A percentile compares a stretch with the other conserved stretches of the same genome.
Conservation (phyloP, 371 early-diverging fungal species). For the Mortierella sp. region DNA sequence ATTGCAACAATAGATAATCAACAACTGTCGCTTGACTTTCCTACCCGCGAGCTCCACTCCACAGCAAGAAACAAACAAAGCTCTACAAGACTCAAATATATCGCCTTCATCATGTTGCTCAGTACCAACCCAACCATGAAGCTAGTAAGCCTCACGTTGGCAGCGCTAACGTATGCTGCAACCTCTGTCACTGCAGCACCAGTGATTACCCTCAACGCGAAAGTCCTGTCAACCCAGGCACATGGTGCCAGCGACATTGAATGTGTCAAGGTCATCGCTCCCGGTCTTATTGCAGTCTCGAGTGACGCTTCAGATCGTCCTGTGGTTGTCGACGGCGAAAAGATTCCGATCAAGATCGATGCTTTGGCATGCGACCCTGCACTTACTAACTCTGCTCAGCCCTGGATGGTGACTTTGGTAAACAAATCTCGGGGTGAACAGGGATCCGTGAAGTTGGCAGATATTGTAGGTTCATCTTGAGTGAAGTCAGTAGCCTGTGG, state of each 20-base stretch:
- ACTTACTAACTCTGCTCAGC: neutral
- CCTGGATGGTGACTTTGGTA: neutral
- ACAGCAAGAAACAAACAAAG: neutral
- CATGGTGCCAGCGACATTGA: neutral
- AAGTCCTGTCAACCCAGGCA: neutral
- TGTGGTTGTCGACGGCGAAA: neutral
- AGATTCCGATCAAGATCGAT: neutral
- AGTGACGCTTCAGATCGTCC: neutral
- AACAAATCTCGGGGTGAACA: neutral
- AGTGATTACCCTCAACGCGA: neutral
- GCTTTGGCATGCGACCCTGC: conserved; percentile 6
- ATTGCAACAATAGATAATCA: too few species aligned
- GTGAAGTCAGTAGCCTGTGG: neutral
- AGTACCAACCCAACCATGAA: neutral
- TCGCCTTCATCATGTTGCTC: neutral
- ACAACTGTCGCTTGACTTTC: too few species aligned
- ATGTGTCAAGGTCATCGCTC: neutral
- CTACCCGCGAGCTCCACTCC: neutral
- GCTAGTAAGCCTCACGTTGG: neutral
- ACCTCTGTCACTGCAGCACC: conserved; percentile 3
- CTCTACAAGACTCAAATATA: neutral
- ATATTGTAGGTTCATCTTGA: neutral
- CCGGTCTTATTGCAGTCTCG: neutral
- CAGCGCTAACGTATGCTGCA: neutral
- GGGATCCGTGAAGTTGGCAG: neutral